Base-by-base conservation (phyloP, 371 early-diverging fungal genomes). In the Smittium culicis region DNA sequence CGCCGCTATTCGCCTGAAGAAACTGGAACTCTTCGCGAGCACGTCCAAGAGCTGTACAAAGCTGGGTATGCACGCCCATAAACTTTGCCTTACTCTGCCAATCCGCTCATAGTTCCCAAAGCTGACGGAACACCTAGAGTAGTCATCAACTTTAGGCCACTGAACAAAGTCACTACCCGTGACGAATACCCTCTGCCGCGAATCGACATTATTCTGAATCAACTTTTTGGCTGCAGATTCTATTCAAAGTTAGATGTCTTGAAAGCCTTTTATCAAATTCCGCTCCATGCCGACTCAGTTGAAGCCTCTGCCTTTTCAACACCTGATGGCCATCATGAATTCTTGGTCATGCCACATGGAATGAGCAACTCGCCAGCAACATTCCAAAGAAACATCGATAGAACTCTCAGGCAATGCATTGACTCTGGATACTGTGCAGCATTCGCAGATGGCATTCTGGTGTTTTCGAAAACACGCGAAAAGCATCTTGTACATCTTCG, bases 381-480 rank as follows among this genome's bases (percentile, higher is more conserved):
- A 45, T 45, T 45, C 5, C 45, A 45, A 45, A 45, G 45, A 45
- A 45, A 45, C 45, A 45, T 45, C 45, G 45, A 45, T 11, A 45
- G 45, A 45, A 45, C 45, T 45, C 45, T 45, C 45, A 45, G 45
- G 45, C 5, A 45, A 45, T 45, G 20, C 20, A 45, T 45, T 20
- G 45, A 45, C 5, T 45, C 20, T 45, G 45, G 45, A 45, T 45
- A n/a, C 45, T 45, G 45, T 45, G 45, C 45, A 45, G 45, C 45
- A 11, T 45, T 45, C 20, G 45, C 20, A 45, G 45, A 45, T 45
- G 45, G 20, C 5, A 45, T 45, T 45, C 45, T 45, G 5, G 45
- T 45, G 45, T 45, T 45, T 45, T 45, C 45, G 45, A 45, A 45
- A 45, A 45, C 45, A 45, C 45, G 45, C 45, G 45, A 45, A 45